Percentiles rank a stretch among this genome's conserved stretches.
phyloP scores from a whole-genome alignment of 2,329 filamentous ascomycete species.

The Fusarium falciforme region DNA sequence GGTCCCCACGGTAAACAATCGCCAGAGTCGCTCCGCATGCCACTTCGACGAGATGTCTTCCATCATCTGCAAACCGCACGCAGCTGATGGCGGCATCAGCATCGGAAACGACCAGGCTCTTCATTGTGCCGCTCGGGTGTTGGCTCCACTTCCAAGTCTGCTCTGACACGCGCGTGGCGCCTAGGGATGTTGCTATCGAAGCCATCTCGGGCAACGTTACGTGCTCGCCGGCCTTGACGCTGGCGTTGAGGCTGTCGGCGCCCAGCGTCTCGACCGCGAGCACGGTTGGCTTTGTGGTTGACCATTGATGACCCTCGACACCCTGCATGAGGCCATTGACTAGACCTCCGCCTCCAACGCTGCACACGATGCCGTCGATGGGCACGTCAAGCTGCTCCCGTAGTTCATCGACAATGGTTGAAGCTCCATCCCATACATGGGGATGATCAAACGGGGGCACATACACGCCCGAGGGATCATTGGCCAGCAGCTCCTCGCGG shows the following conservation, averaged over 20 bases:
- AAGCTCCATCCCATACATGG: conserved; percentile 74
- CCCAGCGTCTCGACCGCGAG: conserved; percentile 82
- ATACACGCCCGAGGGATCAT: conserved; percentile 68
- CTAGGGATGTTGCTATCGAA: conserved; percentile 79
- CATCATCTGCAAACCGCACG: conserved; percentile 83
- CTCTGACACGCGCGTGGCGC: conserved; percentile 76
- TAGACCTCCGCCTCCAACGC: conserved; percentile 83
- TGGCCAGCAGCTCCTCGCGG: conserved; percentile 65
- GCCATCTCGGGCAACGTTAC: conserved; percentile 78
- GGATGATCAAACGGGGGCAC: conserved; percentile 77
- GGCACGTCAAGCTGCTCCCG: conserved; percentile 54
- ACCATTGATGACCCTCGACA: conserved; percentile 61
- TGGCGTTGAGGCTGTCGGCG: conserved; percentile 75
- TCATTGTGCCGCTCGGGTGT: conserved; percentile 48
- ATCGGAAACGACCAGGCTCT: conserved; percentile 53
- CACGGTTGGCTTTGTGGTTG: conserved; percentile 58
- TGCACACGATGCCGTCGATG: conserved; percentile 79
- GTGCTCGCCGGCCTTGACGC: conserved; percentile 66
- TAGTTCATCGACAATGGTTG: conserved; percentile 67
- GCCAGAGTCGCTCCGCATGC: conserved; percentile 87
- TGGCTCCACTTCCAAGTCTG: conserved; percentile 74
- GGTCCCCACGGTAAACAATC: conserved; percentile 70
- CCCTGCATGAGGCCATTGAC: conserved; percentile 81
- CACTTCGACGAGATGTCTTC: conserved; percentile 82
- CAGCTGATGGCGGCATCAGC: conserved; percentile 84